These are phyloP conservation scores for Talaromyces adpressus DNA, from an alignment of 495 filamentous ascomycete genomes.

Conservation along the genomic window DNA sequence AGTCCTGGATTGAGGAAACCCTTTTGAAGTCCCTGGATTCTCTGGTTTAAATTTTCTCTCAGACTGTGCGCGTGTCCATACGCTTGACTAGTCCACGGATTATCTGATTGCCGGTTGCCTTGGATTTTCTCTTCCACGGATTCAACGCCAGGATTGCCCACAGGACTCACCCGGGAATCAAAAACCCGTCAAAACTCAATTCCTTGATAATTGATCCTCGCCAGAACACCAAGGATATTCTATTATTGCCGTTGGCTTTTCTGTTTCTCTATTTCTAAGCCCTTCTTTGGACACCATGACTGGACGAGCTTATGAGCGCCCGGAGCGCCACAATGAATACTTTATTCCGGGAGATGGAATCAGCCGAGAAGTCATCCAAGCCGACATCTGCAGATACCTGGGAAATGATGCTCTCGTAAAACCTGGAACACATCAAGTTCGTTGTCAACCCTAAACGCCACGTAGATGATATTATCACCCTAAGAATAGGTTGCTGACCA, in stretches of 20 bases:
- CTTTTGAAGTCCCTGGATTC: neutral
- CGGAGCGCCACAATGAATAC: slow-evolving; percentile 68
- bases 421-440: slow-evolving; percentile 75
- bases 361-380: slow-evolving; percentile 86
- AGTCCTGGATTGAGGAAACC: neutral
- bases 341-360: slow-evolving; percentile 88
- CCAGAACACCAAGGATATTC: slow-evolving; percentile 5
- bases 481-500: slow-evolving; percentile 22
- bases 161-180: neutral
- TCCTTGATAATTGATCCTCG: neutral
- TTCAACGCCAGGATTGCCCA: neutral
- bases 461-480: slow-evolving; percentile 5
- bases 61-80: slow-evolving; percentile 3
- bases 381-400: slow-evolving; percentile 90
- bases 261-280: slow-evolving; percentile 13
- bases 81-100: slow-evolving; percentile 1
- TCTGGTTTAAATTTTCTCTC: neutral
- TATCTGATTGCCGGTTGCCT: neutral
- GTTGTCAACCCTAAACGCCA: slow-evolving; percentile 21
- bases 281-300: slow-evolving; percentile 35
- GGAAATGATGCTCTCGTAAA: slow-evolving; percentile 86
- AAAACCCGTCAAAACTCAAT: neutral
- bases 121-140: slow-evolving; percentile 3
- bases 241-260: slow-evolving; percentile 13
- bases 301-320: slow-evolving; percentile 30